Percentiles rank a stretch among this genome's conserved stretches.
Conservation (phyloP, 805 yeast genomes). For the Ogataea zsoltii region DNA sequence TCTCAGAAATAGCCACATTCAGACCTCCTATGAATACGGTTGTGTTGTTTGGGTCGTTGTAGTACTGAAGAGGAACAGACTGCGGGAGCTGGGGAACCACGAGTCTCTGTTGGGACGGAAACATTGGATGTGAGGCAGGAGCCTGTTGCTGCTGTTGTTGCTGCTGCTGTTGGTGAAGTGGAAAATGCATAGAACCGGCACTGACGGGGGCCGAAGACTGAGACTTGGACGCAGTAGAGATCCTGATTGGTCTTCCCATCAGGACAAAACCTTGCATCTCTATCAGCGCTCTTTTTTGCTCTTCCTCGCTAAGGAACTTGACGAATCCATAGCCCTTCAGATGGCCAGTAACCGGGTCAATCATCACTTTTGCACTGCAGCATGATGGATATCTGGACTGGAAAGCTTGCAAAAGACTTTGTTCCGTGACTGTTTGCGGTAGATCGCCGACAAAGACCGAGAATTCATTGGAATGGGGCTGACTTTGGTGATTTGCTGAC, state of each 20-base stretch:
- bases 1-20: conserved; percentile 56
- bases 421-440: conserved; percentile 71
- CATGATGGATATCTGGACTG: conserved; percentile 70
- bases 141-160: conserved; percentile 14
- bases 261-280: conserved; percentile 82
- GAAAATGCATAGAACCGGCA: conserved; percentile 2
- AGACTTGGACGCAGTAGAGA: conserved; percentile 60
- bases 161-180: conserved; percentile 9
- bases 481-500: conserved; percentile 11
- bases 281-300: conserved; percentile 67
- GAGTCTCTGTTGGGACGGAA: conserved; percentile 11
- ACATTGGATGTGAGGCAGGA: conserved; percentile 8
- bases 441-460: conserved; percentile 88
- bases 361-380: conserved; percentile 74
- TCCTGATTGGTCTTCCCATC: conserved; percentile 75
- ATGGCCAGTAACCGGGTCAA: conserved; percentile 66
- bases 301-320: conserved; percentile 64
- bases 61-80: conserved; percentile 55
- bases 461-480: conserved; percentile 39
- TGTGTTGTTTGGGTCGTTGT: conserved; percentile 74
- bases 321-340: conserved; percentile 91
- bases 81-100: conserved; percentile 31
- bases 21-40: conserved; percentile 81
- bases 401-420: conserved; percentile 62
- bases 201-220: conserved; percentile 9